Conservation (phyloP, 1,139 yeast genomes). For the Nakaseomyces uthaithaninus region DNA sequence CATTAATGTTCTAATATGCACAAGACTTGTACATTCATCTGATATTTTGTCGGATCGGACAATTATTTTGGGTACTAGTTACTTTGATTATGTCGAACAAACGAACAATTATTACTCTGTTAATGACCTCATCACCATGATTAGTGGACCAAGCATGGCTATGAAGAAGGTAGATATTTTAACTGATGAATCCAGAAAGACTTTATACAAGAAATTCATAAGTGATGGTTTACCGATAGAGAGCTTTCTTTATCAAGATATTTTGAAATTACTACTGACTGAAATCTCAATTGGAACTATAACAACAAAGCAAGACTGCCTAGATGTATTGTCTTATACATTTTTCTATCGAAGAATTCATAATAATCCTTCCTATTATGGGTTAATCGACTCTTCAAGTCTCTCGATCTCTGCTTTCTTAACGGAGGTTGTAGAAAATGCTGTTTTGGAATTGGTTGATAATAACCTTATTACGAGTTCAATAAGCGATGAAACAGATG, state of each 20-base stretch:
- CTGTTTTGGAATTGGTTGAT: conserved; percentile 55
- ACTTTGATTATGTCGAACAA: conserved; percentile 66
- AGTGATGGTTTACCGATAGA: conserved; percentile 77
- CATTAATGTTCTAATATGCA: conserved; percentile 47
- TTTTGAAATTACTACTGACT: conserved; percentile 61
- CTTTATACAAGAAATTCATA: conserved; percentile 64
- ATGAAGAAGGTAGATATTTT: conserved; percentile 44
- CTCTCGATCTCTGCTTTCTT: conserved; percentile 70
- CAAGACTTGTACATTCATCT: conserved; percentile 47
- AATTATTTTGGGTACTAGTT: conserved; percentile 62
- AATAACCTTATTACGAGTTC: conserved; percentile 55
- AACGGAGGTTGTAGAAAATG: conserved; percentile 75
- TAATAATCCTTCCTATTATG: conserved; percentile 84
- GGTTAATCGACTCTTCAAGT: conserved; percentile 54
- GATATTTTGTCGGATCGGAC: conserved; percentile 50
- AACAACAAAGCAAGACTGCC: conserved; percentile 68
- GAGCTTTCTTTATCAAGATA: conserved; percentile 50
- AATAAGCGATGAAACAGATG: conserved; percentile 33
- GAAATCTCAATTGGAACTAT: conserved; percentile 67
- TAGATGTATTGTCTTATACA: conserved; percentile 84
- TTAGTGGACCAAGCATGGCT: conserved; percentile 36
- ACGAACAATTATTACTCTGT: conserved; percentile 62
- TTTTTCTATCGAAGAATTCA: conserved; percentile 74
- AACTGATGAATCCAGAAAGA: conserved; percentile 48
- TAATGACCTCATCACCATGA: conserved; percentile 61